Percentiles rank a stretch among this genome's conserved stretches.
Conservation (phyloP, 345 rosid species). For the Sonneratia caseolaris region DNA sequence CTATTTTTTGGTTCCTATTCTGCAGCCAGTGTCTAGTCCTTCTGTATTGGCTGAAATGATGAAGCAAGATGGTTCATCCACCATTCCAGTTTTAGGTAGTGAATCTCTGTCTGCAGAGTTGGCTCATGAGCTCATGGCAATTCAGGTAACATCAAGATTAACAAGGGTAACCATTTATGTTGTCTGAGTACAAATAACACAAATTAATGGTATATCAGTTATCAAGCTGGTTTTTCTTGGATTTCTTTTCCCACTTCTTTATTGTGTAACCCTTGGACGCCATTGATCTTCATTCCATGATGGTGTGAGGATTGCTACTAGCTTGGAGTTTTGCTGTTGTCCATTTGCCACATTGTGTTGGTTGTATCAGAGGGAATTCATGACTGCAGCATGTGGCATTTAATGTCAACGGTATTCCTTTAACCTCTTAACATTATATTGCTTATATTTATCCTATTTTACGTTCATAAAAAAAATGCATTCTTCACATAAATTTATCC, state of each 20-base stretch:
- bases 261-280: constrained; percentile 16
- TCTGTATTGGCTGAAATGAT: constrained; percentile 69
- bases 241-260: background rate
- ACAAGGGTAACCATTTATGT: too few relatives aligned
- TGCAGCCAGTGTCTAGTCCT: constrained; percentile 75
- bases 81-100: constrained; percentile 48
- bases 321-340: constrained; percentile 73
- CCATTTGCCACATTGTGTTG: constrained; percentile 73
- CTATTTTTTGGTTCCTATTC: constrained; percentile 7
- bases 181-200: background rate
- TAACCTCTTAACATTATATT: constrained; percentile 1
- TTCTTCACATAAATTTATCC: background rate
- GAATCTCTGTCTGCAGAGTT: constrained; percentile 69
- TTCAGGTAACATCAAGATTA: constrained; percentile 47
- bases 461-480: too few relatives aligned
- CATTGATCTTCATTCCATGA: constrained; percentile 12
- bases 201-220: background rate
- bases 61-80: constrained; percentile 71
- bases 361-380: constrained; percentile 78
- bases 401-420: constrained; percentile 51
- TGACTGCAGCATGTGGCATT: constrained; percentile 50
- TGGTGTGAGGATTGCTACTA: constrained; percentile 54
- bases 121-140: constrained; percentile 70
- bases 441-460: background rate
- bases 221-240: background rate